Evolutionary conservation across 2,329 filamentous ascomycete genomes (phyloP).

Genomic region (Ceratocystis albifundus): DNA sequence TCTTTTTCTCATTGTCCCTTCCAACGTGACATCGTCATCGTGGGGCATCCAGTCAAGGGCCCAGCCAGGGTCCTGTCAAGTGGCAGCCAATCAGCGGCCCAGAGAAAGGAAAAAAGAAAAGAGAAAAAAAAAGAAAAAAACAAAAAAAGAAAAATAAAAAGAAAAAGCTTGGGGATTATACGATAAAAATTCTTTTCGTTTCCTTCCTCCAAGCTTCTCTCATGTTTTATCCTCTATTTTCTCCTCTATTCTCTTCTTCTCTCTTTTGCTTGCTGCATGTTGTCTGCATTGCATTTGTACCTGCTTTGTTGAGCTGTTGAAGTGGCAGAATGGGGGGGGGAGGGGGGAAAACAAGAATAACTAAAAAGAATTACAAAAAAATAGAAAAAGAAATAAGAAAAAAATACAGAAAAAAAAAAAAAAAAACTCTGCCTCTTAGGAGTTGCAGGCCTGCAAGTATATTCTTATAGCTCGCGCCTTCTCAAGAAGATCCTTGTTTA

Average conservation of each 20-base stretch:
- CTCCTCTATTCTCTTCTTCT: background rate
- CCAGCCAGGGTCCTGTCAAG: conserved; percentile 3
- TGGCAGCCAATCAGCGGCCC: background rate
- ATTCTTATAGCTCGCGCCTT: too few species aligned
- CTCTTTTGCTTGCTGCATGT: background rate
- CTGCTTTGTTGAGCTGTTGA: background rate
- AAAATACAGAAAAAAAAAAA: too few species aligned
- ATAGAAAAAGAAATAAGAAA: too few species aligned
- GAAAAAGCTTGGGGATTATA: background rate
- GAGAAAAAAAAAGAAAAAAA: too few species aligned
- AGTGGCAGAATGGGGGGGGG: background rate
- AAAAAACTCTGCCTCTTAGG: background rate
- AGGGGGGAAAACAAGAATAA: too few species aligned
- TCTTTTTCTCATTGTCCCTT: background rate
- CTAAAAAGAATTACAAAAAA: too few species aligned
- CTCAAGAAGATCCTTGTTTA: too few species aligned
- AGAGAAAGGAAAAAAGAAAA: background rate
- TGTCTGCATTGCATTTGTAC: conserved; percentile 10
- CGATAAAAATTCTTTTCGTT: background rate
- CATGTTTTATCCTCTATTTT: background rate
- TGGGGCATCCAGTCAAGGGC: background rate
- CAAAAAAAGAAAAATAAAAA: too few species aligned
- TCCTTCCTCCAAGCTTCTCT: background rate
- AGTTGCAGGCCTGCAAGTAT: background rate
- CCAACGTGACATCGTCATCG: conserved; percentile 4